Percentiles rank a stretch among this genome's conserved stretches.
These are phyloP conservation scores for Saccharomyces paradoxus DNA, from an alignment of 805 yeast species.

Conservation along the genomic window DNA sequence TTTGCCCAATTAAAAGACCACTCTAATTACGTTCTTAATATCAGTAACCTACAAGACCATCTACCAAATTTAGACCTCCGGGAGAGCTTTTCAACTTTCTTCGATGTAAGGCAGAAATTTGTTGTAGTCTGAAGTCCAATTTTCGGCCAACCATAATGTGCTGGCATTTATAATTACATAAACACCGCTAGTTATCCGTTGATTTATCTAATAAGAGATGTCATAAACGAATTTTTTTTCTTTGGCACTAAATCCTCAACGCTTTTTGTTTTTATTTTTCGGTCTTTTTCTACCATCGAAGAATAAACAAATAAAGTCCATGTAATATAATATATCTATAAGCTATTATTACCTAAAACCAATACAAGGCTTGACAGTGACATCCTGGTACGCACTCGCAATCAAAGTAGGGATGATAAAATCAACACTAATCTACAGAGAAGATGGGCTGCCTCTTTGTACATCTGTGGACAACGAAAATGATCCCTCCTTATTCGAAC, in stretches of 20 bases:
- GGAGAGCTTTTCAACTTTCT: constrained; percentile 16
- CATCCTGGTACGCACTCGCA: background rate
- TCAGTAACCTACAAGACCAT: constrained; percentile 11
- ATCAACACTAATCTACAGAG: constrained; percentile 58
- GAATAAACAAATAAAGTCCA: background rate
- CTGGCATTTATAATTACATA: background rate
- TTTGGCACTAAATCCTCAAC: background rate
- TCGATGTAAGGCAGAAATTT: constrained; percentile 18
- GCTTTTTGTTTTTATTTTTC: background rate
- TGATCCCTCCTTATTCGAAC: constrained; percentile 54
- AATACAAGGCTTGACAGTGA: background rate
- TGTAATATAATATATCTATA: background rate
- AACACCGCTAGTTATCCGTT: background rate
- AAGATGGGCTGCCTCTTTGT: constrained; percentile 79
- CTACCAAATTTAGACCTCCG: constrained; percentile 13
- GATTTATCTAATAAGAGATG: background rate
- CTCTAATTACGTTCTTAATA: constrained; percentile 12
- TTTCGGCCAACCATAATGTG: background rate
- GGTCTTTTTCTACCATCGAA: background rate
- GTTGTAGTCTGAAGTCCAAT: constrained; percentile 10
- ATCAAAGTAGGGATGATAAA: constrained; percentile 41
- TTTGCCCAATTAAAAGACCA: background rate
- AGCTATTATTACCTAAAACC: background rate
- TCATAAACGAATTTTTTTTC: background rate
- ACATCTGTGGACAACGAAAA: constrained; percentile 84